Evolutionary conservation across 768 basidiomycete species (phyloP).

Genomic region (Chalciporus piperatus): DNA sequence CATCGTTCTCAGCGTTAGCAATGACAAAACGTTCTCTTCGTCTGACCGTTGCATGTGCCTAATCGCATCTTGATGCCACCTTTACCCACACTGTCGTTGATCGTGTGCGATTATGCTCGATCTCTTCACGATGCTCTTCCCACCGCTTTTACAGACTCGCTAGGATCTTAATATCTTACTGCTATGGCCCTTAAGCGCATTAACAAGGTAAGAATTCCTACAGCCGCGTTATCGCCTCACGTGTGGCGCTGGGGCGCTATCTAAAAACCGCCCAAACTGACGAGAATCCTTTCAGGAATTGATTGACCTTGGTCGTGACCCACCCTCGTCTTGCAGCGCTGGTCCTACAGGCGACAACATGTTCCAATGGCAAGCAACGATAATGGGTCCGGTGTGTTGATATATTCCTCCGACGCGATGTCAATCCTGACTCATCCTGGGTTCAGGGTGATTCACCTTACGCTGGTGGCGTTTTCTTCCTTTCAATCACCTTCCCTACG

Average conservation of each 20-base stretch:
- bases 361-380: conserved; percentile 99
- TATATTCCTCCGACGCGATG: not conserved
- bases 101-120: conserved; percentile 38
- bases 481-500: conserved; percentile 88
- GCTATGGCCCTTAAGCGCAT: conserved; percentile 98
- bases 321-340: conserved; percentile 98
- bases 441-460: conserved; percentile 93
- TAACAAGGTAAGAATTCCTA: conserved; percentile 76
- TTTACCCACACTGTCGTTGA: conserved; percentile 29
- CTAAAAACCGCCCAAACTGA: conserved; percentile 19
- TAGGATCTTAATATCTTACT: conserved; percentile 6
- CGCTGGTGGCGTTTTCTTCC: conserved; percentile 98
- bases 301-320: conserved; percentile 98
- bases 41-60: not conserved
- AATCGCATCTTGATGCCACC: not conserved
- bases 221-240: not conserved
- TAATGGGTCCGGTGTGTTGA: conserved; percentile 92
- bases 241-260: conserved; percentile 13
- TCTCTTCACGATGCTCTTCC: conserved; percentile 23
- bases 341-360: conserved; percentile 97
- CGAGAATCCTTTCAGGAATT: conserved; percentile 67
- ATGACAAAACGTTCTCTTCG: not conserved
- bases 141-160: conserved; percentile 14
- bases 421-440: conserved; percentile 23
- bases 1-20: not conserved